Base-by-base conservation (phyloP, 139 green algal species). In the Pleodorina starrii region DNA sequence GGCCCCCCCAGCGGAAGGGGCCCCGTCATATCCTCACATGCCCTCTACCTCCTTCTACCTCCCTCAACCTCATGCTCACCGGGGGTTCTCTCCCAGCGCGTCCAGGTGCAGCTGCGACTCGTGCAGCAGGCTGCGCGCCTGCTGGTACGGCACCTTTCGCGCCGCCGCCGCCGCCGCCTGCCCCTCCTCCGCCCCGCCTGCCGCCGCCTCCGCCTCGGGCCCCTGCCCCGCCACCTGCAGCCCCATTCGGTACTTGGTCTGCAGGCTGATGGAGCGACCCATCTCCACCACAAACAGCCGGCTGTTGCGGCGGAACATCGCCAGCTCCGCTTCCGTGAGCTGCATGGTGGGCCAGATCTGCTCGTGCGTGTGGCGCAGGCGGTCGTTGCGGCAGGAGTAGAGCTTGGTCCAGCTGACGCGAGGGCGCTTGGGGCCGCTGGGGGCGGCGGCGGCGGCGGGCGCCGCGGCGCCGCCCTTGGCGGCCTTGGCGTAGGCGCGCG, bases 301-400 rank as follows among this genome's bases (percentile, higher is more conserved):
- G 87, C 83, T 90, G 87, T 89, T 91, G 87, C 90, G 87, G 19
- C 60, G 69, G 54, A 93, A 93, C 74, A 75, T 81, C 50, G 74
- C 86, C 32, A 36, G 36, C 66, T 93, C 90, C 5, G 69, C 50
- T 21, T 90, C 87, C 51, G 87, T 89, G 27, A 93, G 84, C 76
- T 86, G 43, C 73, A 90, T 12, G 4, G 90, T 93, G 23, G 90
- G 90, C 90, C 90, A 93, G n/a, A 93, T 90, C 76, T 93, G 90
- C 54, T 93, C 90, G 68, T 90, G 90, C 21, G 71, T 79, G 66
- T 79, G 76, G 9, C 90, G 51, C 42, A 93, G 29, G 17, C 87
- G 83, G 54, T 90, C 77, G 69, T 93, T 93, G 44, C 87, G 90
- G 43, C 73, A 86, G 3, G 86, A 87, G 50, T 83, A 93, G 17